phyloP scores from a whole-genome alignment of 495 filamentous ascomycete species.

The Lentithecium fluviatile region DNA sequence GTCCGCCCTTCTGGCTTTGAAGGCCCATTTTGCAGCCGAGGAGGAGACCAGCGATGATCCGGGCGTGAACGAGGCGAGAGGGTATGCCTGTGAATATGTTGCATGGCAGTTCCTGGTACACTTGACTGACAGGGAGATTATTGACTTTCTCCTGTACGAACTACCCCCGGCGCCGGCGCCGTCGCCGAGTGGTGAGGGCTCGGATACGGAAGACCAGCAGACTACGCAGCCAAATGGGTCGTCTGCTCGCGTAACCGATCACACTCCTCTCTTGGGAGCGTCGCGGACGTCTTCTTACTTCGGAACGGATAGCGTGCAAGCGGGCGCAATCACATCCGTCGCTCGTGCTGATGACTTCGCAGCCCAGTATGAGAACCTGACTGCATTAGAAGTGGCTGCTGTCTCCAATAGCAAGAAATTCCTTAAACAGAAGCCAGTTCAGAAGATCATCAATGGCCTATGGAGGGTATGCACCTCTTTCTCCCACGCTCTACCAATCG shows the following conservation, averaged over 20 bases:
- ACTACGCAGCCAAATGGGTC: slow-evolving; percentile 4
- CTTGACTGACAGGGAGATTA: slow-evolving; percentile 73
- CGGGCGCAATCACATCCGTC: slow-evolving; percentile 29
- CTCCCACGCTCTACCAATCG: too few species aligned
- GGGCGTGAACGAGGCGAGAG: slow-evolving; percentile 71
- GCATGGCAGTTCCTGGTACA: slow-evolving; percentile 85
- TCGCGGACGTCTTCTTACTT: slow-evolving; percentile 39
- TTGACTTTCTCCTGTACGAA: slow-evolving; percentile 82
- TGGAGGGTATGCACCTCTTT: slow-evolving; percentile 56
- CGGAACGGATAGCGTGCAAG: slow-evolving; percentile 29
- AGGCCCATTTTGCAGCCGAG: slow-evolving; percentile 58
- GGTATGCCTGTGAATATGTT: slow-evolving; percentile 84
- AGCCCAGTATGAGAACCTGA: slow-evolving; percentile 70
- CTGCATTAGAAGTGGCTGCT: slow-evolving; percentile 85
- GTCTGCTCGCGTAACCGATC: neutral
- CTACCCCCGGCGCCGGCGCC: slow-evolving; percentile 52
- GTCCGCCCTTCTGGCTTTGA: slow-evolving; percentile 76
- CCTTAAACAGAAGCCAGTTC: slow-evolving; percentile 78
- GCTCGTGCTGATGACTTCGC: slow-evolving; percentile 57
- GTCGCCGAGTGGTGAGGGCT: neutral
- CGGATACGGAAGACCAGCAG: slow-evolving; percentile 6
- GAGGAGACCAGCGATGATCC: slow-evolving; percentile 57
- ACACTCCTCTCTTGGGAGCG: slow-evolving; percentile 27
- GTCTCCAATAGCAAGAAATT: slow-evolving; percentile 90
- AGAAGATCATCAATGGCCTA: slow-evolving; percentile 83